phyloP scores from a whole-genome alignment of 139 green algal species.

The Auxenochlorella pyrenoidosa region DNA sequence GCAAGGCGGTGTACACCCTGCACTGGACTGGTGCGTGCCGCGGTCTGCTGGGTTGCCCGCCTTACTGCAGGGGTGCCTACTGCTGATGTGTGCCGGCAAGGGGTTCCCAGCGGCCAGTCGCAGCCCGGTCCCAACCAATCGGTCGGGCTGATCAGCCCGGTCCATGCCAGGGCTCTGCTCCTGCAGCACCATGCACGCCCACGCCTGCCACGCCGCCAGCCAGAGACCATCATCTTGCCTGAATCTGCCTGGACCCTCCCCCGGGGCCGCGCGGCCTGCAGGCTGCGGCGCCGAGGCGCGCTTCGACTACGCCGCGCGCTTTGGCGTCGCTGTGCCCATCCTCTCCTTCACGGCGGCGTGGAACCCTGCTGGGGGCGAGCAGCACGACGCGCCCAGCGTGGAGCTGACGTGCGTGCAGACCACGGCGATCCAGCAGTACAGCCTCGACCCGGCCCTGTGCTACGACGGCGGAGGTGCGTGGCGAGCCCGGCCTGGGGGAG shows the following conservation, averaged over 20 bases:
- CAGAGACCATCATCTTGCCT: too few relatives aligned
- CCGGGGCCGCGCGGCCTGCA: neutral
- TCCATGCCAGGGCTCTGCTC: neutral
- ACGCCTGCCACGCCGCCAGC: neutral
- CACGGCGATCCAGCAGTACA: constrained; percentile 90
- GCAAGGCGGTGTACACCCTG: constrained; percentile 77
- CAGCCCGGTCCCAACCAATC: too few relatives aligned
- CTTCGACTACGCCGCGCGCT: constrained; percentile 78
- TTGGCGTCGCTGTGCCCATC: constrained; percentile 80
- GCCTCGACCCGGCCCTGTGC: constrained; percentile 70
- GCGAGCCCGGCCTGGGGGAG: too few relatives aligned
- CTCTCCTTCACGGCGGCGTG: constrained; percentile 68
- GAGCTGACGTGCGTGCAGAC: constrained; percentile 81
- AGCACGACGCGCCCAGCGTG: constrained; percentile 17
- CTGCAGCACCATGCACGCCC: neutral
- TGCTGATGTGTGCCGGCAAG: too few relatives aligned
- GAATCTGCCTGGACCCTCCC: too few relatives aligned
- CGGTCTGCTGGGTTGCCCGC: neutral
- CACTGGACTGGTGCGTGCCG: constrained; percentile 46
- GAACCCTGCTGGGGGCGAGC: constrained; percentile 32
- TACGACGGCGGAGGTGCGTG: neutral
- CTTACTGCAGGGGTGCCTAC: neutral
- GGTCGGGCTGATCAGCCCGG: too few relatives aligned
- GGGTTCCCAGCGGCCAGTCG: too few relatives aligned
- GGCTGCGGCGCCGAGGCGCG: neutral